Evolutionary conservation across 257 asterid genomes (phyloP).

Genomic region (Fraxinus pennsylvanica): DNA sequence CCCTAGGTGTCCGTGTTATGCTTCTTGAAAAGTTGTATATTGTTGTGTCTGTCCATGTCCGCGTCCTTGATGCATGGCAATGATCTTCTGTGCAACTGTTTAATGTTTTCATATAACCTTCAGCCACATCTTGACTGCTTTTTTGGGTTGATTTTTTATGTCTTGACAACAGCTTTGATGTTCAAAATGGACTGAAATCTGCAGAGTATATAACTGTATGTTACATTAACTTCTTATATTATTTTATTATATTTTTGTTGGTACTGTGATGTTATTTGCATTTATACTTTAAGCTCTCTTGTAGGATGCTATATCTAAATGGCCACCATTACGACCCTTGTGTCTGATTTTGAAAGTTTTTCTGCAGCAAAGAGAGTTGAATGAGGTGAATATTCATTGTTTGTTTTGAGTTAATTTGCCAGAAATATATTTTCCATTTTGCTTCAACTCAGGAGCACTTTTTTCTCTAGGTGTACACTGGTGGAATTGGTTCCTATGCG

Average conservation of each 20-base stretch:
- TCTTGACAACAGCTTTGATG: constrained; percentile 71
- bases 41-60: no score
- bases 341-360: constrained; percentile 89
- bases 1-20: not conserved
- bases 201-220: constrained; percentile 87
- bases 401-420: constrained; percentile 9
- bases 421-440: constrained; percentile 21
- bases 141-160: constrained; percentile 14
- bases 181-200: constrained; percentile 89
- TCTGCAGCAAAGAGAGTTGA: constrained; percentile 92
- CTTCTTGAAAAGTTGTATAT: constrained; percentile 1
- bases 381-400: constrained; percentile 58
- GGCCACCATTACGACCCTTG: constrained; percentile 89
- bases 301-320: constrained; percentile 71
- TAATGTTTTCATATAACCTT: constrained; percentile 3
- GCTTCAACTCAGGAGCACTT: constrained; percentile 21
- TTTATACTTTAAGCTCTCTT: constrained; percentile 5
- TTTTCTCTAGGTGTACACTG: constrained; percentile 80
- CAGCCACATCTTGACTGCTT: constrained; percentile 1
- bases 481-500: constrained; percentile 98
- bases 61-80: not conserved
- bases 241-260: constrained; percentile 3
- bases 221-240: not conserved
- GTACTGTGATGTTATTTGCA: constrained; percentile 6
- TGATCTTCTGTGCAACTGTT: constrained; percentile 1